phyloP scores from a whole-genome alignment of 176 grass and related monocot species.

The Dactylis glomerata region DNA sequence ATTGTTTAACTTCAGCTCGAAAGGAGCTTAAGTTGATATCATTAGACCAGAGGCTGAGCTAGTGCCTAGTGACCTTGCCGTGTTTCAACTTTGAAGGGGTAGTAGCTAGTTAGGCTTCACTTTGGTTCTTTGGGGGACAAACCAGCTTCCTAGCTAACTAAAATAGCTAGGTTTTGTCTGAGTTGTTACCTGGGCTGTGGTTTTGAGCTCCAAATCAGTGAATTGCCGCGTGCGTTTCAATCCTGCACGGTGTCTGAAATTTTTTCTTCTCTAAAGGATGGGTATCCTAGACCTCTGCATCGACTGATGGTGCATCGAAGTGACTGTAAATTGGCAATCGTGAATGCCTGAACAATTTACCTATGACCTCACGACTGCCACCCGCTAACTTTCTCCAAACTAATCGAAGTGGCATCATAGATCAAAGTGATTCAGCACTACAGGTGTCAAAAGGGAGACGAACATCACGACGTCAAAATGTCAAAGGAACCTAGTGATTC shows the following conservation, averaged over 20 bases:
- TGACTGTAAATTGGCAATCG: not conserved
- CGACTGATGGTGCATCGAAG: not conserved
- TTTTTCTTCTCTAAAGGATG: not conserved
- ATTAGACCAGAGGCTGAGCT: not conserved
- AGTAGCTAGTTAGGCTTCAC: not conserved
- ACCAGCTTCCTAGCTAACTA: not conserved
- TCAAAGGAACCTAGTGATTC: not conserved
- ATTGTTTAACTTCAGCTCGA: not conserved
- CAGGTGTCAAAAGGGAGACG: not conserved
- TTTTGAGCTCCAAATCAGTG: not conserved
- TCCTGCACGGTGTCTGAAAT: not conserved
- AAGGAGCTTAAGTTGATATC: slow-evolving; percentile 35
- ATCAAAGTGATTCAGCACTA: not conserved
- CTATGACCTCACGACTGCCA: not conserved
- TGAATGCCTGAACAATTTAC: slow-evolving; percentile 10
- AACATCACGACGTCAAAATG: not conserved
- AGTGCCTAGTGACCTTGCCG: not conserved
- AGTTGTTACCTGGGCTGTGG: not conserved
- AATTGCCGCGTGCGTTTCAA: no score
- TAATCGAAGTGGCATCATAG: not conserved
- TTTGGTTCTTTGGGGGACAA: not conserved
- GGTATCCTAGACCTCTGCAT: no score
- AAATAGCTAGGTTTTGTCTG: slow-evolving; percentile 21
- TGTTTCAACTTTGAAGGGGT: not conserved
- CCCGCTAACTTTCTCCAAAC: not conserved